A percentile compares a stretch with the other conserved stretches of the same genome.
phyloP scores from a whole-genome alignment of 2,329 filamentous ascomycete species.

The Pseudogymnoascus sp. region DNA sequence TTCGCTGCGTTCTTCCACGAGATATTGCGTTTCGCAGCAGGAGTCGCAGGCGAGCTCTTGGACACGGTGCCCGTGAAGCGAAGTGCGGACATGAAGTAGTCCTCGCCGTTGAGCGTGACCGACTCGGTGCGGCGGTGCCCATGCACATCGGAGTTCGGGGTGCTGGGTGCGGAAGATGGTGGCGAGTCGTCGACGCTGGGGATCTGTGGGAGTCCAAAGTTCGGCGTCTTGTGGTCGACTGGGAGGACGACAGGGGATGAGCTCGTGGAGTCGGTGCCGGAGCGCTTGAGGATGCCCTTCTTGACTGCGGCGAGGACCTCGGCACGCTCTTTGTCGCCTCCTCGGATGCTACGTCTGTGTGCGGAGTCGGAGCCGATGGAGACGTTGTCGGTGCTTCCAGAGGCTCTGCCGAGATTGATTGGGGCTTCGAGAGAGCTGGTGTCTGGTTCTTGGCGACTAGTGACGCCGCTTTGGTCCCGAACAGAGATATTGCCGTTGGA shows the following conservation, averaged over 20 bases:
- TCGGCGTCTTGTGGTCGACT: constrained; percentile 44
- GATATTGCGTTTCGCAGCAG: constrained; percentile 58
- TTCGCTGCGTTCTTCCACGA: constrained; percentile 89
- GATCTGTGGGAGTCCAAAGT: constrained; percentile 52
- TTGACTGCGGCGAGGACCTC: constrained; percentile 87
- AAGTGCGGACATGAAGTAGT: constrained; percentile 79
- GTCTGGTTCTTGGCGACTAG: constrained; percentile 78
- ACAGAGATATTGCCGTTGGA: constrained; percentile 70
- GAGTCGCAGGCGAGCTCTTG: constrained; percentile 74
- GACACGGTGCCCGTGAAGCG: constrained; percentile 62
- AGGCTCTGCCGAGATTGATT: constrained; percentile 34
- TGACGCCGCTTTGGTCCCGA: constrained; percentile 62
- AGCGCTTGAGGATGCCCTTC: constrained; percentile 92
- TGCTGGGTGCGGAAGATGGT: constrained; percentile 78
- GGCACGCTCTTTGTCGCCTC: constrained; percentile 80
- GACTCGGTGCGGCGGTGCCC: constrained; percentile 60
- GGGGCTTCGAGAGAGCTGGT: constrained; percentile 64
- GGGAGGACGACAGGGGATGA: constrained; percentile 62
- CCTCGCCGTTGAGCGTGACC: constrained; percentile 65
- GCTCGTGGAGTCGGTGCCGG: constrained; percentile 49
- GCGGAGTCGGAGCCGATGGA: constrained; percentile 22
- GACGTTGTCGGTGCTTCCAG: constrained; percentile 21
- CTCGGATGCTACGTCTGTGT: constrained; percentile 79
- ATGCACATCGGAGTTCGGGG: constrained; percentile 68
- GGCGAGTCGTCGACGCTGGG: constrained; percentile 68